Conservation (phyloP, 2,329 filamentous ascomycete species). For the Aspergillus floridensis region DNA sequence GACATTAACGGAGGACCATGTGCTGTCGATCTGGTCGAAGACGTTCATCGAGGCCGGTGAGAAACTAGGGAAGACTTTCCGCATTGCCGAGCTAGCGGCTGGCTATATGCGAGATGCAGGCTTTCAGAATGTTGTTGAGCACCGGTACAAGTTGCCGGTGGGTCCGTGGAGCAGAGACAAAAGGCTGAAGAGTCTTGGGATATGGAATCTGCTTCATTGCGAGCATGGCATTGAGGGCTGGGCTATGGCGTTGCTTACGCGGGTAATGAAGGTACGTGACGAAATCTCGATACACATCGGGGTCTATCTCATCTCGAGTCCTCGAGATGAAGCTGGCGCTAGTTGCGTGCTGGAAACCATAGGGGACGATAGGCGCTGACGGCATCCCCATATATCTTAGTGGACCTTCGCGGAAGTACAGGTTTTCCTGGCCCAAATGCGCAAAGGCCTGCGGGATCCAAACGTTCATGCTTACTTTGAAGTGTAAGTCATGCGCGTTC, state of each 20-base stretch:
- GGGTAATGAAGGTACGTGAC: conserved; percentile 27
- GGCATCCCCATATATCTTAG: conserved; percentile 2
- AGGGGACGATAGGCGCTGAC: not conserved
- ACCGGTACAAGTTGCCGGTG: conserved; percentile 29
- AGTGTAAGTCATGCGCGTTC: conserved; percentile 18
- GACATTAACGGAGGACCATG: conserved; percentile 22
- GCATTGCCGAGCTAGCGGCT: conserved; percentile 20
- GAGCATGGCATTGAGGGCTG: conserved; percentile 33
- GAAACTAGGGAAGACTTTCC: conserved; percentile 31
- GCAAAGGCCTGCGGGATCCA: conserved; percentile 22
- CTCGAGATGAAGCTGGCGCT: not conserved
- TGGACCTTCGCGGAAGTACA: conserved; percentile 25
- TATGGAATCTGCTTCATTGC: conserved; percentile 25
- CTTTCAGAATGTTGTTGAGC: conserved; percentile 30
- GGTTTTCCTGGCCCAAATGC: conserved; percentile 23
- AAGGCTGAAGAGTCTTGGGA: conserved; percentile 29
- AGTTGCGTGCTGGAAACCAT: not conserved
- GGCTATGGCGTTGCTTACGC: conserved; percentile 30
- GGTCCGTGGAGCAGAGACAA: conserved; percentile 30
- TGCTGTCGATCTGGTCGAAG: conserved; percentile 26
- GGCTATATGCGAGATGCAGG: conserved; percentile 29
- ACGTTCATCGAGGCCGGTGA: conserved; percentile 30
- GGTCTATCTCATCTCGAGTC: not conserved
- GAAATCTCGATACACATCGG: not conserved
- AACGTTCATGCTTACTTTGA: conserved; percentile 23